Evolutionary conservation across 2,329 filamentous ascomycete species (phyloP), one percentile per base, ranked within the genome.

Genomic region (Cordyceps militaris): DNA sequence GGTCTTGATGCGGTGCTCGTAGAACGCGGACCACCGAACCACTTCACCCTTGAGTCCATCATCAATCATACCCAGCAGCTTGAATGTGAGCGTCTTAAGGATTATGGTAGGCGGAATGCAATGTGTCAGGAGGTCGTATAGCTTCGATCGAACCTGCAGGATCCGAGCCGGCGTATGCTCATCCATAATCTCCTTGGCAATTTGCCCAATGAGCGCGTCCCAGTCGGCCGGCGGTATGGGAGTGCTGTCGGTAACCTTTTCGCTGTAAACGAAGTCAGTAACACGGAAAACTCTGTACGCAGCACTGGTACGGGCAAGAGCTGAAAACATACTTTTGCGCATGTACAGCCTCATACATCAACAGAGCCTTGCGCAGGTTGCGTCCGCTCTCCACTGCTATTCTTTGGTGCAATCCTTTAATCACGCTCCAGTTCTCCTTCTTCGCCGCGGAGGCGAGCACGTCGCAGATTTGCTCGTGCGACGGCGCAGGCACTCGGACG

Each of bases 311-410:
- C 36, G 46, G n/a, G 19, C 5, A 32, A n/a, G 11, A 21, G 28
- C 19, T 36, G 47, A 28, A 46, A 38, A 67, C 86, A 63, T 81
- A 97, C 91, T 97, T 97, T 70, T 97, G 93, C 34, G 94, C 94
- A 75, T 97, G 91, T 26, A 97, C 89, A 13, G 94, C 89, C 75
- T 99, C 94, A 67, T 93, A 96, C 92, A 99, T 99, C 64, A 99
- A 78, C 67, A 99, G 75, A 19, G 94, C 94, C 67, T 88, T 86
- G 62, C 94, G 84, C 67, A 99, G 71, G 73, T 99, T 99, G 62
- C 94, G 83, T 36, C 91, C 91, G 67, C 93, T 96, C 67, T 96
- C 91, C 67, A 83, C 85, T 0, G 94, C 94, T 70, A 99, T 94
- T 65, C 90, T 85, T 73, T 83, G 80, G 70, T 97, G 91, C 63